Evolutionary conservation across 2,329 filamentous ascomycete species (phyloP), one percentile per base, ranked within the genome.

Genomic region (Beauveria bassiana): DNA sequence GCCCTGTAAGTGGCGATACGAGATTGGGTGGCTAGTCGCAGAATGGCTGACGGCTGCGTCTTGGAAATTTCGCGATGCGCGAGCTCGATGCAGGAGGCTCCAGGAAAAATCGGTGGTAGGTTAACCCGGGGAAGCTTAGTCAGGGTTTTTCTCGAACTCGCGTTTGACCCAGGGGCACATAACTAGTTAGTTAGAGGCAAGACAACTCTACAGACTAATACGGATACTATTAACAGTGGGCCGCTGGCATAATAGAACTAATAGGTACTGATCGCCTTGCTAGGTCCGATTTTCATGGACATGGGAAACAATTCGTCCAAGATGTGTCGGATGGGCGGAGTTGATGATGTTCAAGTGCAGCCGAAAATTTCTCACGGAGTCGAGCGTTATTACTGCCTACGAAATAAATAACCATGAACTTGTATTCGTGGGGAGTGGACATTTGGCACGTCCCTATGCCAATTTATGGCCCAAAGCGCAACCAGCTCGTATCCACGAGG

Each of bases 61-160:
- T 42, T 34, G 50, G 59, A 50, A 55, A 61, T 61, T 54, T 61
- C 43, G 50, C 51, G 59, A 55, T 51, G 49, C 56, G 56, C 56
- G 56, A 59, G 10, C 46, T 59, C 20, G 31, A 31, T 31, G 34
- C 10, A 51, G 24, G 5, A 28, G 34, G n/a, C 26, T 28, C 9
- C 22, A 28, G 8, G 31, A 59, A 59, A 51, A 31, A 22, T 45
- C 46, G 56, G 56, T 24, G 34, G 34, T 43, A 59, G 24, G 53
- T 56, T 56, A 46, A 56, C n/a, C 42, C 53, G 42, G 26, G n/a
- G 12, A 22, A 22, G 54, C 54, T 57, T 49, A 57, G 54, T 57
- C 54, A 57, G 43, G 26, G n/a, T 28, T 49, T n/a, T 28, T 1
- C 24, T 34, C 34, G 4, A 10, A 12, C 5, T 38, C 5, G 34